Evolutionary conservation across 2,329 filamentous ascomycete species (phyloP).

Genomic region (Lasiodiplodia gonubiensis): DNA sequence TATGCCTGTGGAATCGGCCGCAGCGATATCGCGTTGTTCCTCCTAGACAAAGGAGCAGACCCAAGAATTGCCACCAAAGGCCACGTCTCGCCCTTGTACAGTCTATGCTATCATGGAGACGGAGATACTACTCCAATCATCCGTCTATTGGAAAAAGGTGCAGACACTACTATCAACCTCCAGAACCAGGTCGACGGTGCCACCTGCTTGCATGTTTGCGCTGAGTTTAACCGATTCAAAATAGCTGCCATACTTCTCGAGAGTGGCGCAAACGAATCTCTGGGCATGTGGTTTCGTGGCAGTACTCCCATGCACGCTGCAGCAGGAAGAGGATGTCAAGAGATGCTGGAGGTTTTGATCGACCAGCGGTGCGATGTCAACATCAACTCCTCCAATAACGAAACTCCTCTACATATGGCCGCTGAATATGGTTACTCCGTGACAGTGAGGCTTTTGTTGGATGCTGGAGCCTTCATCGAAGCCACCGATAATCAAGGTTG

Average conservation of each 20-base stretch:
- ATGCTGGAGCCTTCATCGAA: neutral
- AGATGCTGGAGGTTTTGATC: neutral
- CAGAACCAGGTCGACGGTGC: neutral
- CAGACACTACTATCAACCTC: neutral
- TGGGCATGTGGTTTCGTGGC: neutral
- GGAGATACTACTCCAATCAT: neutral
- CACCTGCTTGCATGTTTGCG: neutral
- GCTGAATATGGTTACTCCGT: accelerated
- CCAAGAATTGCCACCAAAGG: neutral
- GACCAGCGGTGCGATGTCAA: neutral
- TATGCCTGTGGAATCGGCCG: neutral
- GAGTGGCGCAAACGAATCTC: neutral
- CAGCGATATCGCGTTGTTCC: neutral
- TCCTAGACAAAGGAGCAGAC: neutral
- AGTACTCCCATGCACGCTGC: neutral
- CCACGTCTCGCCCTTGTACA: neutral
- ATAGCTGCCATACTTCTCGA: neutral
- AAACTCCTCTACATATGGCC: neutral
- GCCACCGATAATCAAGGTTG: neutral
- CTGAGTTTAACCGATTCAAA: neutral
- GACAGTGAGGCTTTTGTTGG: neutral
- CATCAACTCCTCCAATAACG: neutral
- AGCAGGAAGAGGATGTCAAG: neutral
- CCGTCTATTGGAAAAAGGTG: neutral
- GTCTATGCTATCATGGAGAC: neutral